Base-by-base conservation (phyloP, 305 asterid genomes). In the Fraxinus paxiana region DNA sequence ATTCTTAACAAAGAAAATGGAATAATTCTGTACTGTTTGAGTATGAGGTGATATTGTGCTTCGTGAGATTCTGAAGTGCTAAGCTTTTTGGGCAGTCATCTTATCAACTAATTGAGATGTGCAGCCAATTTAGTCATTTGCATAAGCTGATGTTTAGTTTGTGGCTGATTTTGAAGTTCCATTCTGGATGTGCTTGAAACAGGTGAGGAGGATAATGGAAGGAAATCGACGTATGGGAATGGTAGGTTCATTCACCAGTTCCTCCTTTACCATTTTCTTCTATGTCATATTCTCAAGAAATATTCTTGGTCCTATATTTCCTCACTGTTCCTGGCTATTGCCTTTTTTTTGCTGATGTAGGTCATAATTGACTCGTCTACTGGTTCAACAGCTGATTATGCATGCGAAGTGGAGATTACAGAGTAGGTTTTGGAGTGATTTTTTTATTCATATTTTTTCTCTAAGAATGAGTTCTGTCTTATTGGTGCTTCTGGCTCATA, bases 121-220 rank as follows among this genome's bases (percentile, higher is more conserved):
- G 28, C 33, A 67, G 79, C 18, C 30, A 22, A 33, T 73, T 70
- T 34, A 61, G 38, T 51, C 38, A 67, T 33, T 73, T 80, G 75
- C 48, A 2, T 43, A 15, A 20, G 71, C 74, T 51, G 65, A 30
- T 69, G 18, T 30, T 70, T 67, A 48, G 54, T 76, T 76, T 48
- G 77, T 82, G 80, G 80, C 76, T 82, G 63, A 78, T 76, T 69
- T 76, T 81, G 13, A 72, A 28, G 48, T 69, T 65, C 75, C 56
- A 54, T 73, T n/a, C 34, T 43, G 69, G 65, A 41, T 81, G 54
- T 86, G n/a, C 24, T 77, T 81, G 61, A 78, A 86, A 87, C 85
- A 96, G 99, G 97, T 94, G 84, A 91, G 98, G 88, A 90, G 99
- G 87, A 93, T 94, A 82, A 94, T 96, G 98, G 98, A 96, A 90